Evolutionary conservation across 208 protist genomes (phyloP).

Genomic region (Histomonas meleagridis): DNA sequence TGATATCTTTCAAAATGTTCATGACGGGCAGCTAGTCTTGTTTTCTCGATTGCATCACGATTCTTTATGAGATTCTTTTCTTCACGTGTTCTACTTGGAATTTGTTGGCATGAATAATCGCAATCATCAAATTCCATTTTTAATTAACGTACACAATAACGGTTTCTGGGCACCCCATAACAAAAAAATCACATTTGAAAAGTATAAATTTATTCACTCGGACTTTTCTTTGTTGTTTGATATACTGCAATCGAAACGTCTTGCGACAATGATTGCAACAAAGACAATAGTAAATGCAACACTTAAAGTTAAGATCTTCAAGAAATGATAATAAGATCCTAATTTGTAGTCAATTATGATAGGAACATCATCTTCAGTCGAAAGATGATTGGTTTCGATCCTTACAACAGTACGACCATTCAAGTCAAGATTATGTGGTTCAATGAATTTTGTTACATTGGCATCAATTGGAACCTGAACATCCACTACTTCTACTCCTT

Average conservation of each 20-base stretch:
- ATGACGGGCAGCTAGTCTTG: background rate
- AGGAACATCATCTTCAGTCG: background rate
- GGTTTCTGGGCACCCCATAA: too few relatives aligned
- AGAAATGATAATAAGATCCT: background rate
- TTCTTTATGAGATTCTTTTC: background rate
- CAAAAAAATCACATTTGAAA: too few relatives aligned
- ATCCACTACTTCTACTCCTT: background rate
- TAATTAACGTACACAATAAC: too few relatives aligned
- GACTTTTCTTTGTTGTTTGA: too few relatives aligned
- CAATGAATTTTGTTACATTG: background rate
- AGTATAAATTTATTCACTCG: too few relatives aligned
- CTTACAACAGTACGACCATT: background rate
- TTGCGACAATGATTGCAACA: background rate
- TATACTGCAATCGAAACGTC: background rate
- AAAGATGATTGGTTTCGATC: background rate
- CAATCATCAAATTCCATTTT: constrained; percentile 4
- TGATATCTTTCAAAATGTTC: background rate
- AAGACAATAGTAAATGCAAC: background rate
- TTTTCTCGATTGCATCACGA: background rate
- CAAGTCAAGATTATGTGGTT: constrained; percentile 19
- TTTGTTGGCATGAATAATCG: background rate
- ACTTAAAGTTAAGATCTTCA: background rate
- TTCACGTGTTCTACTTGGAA: background rate
- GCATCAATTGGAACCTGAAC: background rate
- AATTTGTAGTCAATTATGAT: background rate